Evolutionary conservation across 2,329 filamentous ascomycete genomes (phyloP), one percentile per base, ranked within the genome.

Genomic region (Beauveria australis): DNA sequence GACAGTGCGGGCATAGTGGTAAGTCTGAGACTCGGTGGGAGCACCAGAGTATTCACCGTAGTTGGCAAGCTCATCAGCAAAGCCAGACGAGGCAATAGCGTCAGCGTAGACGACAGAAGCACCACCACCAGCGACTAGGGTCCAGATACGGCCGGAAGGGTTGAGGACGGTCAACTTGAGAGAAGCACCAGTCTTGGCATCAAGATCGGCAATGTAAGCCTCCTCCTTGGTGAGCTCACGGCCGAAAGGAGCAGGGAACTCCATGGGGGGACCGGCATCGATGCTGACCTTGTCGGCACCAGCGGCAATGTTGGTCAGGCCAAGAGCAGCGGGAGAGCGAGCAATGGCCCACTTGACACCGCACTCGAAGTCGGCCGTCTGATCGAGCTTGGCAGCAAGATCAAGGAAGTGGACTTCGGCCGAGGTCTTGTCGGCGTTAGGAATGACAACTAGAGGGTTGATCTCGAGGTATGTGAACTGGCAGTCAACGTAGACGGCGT

Each of bases 401-500:
- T 99, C 94, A 69, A 99, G 86, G 87, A 99, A 99, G 85, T 97
- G 86, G 59, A 99, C 94, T 47, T 92, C 89, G 61, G 94, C 94
- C 62, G 92, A 96, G 68, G 93, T 97, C 73, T 85, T 89, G 70
- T 92, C 87, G 67, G 85, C 88, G 77, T 97, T 97, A 76, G 94
- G 94, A 71, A 99, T 93, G 74, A 97, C 94, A 64, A 99, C 94
- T 66, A 99, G 82, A 69, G 94, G 94, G 87, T 99, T 99, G 84
- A 99, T 99, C 80, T 99, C 94, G 70, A 99, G 91, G 82, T 99
- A 99, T 73, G 94, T 97, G 86, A 99, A 99, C 79, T 99, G 94
- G 86, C 91, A 96, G 83, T 99, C 94, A 66, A 97, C 94, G 73
- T 97, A 99, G 80, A 99, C 94, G 70, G 93, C 94, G 75, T 99